Conservation (phyloP, 2,329 filamentous ascomycete species). For the Sporothrix sp. region DNA sequence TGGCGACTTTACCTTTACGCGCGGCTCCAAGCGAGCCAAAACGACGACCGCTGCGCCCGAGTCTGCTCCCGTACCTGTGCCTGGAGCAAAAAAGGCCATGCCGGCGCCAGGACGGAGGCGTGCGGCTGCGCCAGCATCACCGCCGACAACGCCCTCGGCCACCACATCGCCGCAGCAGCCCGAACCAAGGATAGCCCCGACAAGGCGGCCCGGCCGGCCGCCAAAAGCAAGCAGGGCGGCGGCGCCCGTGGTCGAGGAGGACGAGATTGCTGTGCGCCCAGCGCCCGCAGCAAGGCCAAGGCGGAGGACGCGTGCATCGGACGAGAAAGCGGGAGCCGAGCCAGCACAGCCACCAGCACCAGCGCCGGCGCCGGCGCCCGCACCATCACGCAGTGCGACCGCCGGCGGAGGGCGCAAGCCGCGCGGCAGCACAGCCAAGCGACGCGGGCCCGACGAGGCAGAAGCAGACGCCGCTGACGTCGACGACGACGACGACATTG, state of each 20-base stretch:
- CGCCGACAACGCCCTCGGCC: neutral
- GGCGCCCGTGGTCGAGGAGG: conserved; percentile 21
- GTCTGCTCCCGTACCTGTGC: conserved; percentile 21
- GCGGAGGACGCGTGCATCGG: conserved; percentile 18
- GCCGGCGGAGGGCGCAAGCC: conserved; percentile 35
- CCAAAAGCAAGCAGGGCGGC: conserved; percentile 9
- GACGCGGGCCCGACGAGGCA: conserved; percentile 12
- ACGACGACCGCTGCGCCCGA: conserved; percentile 32
- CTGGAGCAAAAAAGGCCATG: conserved; percentile 34
- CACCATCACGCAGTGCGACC: neutral
- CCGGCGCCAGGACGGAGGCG: conserved; percentile 25
- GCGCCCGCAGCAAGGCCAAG: conserved; percentile 2
- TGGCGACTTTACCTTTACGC: conserved; percentile 67
- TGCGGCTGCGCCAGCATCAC: conserved; percentile 20
- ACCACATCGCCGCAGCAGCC: neutral
- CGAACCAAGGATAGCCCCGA: neutral
- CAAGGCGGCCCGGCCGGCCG: conserved; percentile 11
- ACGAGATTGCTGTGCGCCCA: neutral
- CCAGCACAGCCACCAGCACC: neutral
- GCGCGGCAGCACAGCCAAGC: conserved; percentile 27
- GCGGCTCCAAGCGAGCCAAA: conserved; percentile 56
- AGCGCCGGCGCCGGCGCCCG: conserved; percentile 1
- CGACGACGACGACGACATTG: conserved; percentile 14
- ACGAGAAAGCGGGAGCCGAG: conserved; percentile 28
- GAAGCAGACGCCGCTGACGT: conserved; percentile 11